Base-by-base conservation (phyloP, 345 rosid genomes). In the Sonneratia alba region DNA sequence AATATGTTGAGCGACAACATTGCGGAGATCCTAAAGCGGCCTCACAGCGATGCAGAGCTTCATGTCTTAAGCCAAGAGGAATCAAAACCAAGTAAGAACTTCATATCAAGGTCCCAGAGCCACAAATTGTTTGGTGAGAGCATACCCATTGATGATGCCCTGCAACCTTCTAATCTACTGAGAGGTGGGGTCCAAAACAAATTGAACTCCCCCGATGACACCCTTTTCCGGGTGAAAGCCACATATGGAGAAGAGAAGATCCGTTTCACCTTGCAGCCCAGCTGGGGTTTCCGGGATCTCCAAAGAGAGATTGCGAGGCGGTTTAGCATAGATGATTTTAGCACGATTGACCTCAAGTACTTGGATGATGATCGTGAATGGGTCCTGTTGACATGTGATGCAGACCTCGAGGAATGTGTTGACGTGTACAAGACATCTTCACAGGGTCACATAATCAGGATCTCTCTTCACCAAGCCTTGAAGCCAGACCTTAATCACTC, bases 381-480 rank as follows among this genome's bases (percentile, higher is more conserved):
- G 92, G 89, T 89, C 57, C 89, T 86, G 65, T 84, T 87, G 83
- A 87, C 89, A 27, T 90, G 96, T 71, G 87, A 90, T 75, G 87
- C 85, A 0, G 96, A 90, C 75, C 88, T 94, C 3, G 96, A 88
- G 79, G 97, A 94, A 73, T 94, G 98, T 70, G 84, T 79, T 43
- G 91, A 94, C 65, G 79, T 89, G 65, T 71, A 82, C 72, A 83
- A 77, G 79, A 71, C 81, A 71, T 82, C 78, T 24, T 81, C 78
- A 62, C 66, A 27, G 38, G 77, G 75, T 71, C 83, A 74, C 55
- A 87, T 89, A 36, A 88, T 93, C 71, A 85, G 79, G 68, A 83
- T 91, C 72, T 77, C 88, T 21, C 61, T 93, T 36, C 83, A 82
- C 69, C 84, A 69, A 74, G 82, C 70, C 13, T 27, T 56, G n/a